Evolutionary conservation across 306 rosid genomes (phyloP).

Genomic region (Rubus parviflorus): DNA sequence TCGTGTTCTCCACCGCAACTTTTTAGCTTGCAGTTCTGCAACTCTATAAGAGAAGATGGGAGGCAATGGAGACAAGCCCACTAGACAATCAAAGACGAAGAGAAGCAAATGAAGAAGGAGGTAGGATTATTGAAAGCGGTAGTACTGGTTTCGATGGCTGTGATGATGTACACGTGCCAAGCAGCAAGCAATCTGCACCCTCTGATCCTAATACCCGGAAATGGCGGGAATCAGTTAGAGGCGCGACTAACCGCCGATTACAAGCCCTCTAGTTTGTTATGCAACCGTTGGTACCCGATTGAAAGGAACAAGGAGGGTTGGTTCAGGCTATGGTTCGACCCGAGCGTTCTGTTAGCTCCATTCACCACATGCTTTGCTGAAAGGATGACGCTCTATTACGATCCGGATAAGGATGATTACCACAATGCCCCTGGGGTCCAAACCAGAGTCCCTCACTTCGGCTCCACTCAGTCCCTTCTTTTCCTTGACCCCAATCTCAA

Average conservation of each 20-base stretch:
- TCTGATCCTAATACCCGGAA: constrained; percentile 71
- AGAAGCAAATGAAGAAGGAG: constrained; percentile 26
- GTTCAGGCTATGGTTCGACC: constrained; percentile 92
- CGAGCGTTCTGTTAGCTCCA: constrained; percentile 58
- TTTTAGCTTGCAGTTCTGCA: background rate
- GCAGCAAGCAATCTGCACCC: constrained; percentile 57
- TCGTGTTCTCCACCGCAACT: constrained; percentile 1
- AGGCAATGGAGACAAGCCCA: background rate
- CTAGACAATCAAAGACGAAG: background rate
- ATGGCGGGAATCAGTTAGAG: constrained; percentile 89
- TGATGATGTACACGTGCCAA: constrained; percentile 51
- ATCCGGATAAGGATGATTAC: constrained; percentile 55
- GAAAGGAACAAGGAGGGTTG: constrained; percentile 52
- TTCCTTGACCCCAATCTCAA: constrained; percentile 75
- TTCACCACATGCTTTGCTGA: constrained; percentile 76
- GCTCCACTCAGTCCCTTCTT: constrained; percentile 69
- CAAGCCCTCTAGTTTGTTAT: constrained; percentile 50
- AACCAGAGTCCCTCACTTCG: constrained; percentile 70
- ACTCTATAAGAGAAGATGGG: background rate
- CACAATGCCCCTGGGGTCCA: constrained; percentile 62
- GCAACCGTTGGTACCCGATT: constrained; percentile 67
- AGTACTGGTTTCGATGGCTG: constrained; percentile 22
- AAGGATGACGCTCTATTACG: constrained; percentile 76
- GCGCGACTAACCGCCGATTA: constrained; percentile 54
- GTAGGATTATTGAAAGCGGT: constrained; percentile 4